Conservation (phyloP, 805 yeast species). For the Ogataea chonburiensis region DNA sequence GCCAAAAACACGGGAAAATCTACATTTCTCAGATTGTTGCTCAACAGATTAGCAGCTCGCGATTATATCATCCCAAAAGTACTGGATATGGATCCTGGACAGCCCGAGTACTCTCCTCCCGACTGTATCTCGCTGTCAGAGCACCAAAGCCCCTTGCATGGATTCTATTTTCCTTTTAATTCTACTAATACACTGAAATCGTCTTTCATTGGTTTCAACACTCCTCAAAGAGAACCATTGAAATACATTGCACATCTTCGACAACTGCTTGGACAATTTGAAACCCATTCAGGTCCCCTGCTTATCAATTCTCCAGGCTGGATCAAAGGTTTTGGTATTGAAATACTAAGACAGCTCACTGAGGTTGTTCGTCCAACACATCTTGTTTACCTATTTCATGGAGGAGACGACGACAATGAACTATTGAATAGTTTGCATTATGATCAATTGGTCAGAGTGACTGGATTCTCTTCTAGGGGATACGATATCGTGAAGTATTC, state of each 20-base stretch:
- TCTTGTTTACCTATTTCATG: constrained; percentile 53
- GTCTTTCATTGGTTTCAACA: constrained; percentile 58
- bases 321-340: constrained; percentile 84
- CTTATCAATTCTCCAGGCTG: constrained; percentile 86
- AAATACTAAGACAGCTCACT: constrained; percentile 53
- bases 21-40: constrained; percentile 55
- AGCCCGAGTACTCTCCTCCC: constrained; percentile 73
- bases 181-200: constrained; percentile 28
- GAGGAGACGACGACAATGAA: constrained; percentile 32
- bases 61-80: constrained; percentile 38
- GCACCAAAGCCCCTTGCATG: constrained; percentile 36
- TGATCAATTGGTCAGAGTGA: constrained; percentile 29
- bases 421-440: constrained; percentile 28
- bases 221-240: constrained; percentile 67
- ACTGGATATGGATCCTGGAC: constrained; percentile 87
- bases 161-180: constrained; percentile 36
- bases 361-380: constrained; percentile 50
- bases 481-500: constrained; percentile 37
- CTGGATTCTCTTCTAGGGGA: constrained; percentile 35
- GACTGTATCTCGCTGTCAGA: constrained; percentile 60
- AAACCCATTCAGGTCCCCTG: constrained; percentile 37
- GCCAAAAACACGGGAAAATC: constrained; percentile 83
- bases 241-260: constrained; percentile 47
- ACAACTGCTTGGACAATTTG: constrained; percentile 36
- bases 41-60: constrained; percentile 44